phyloP scores from a whole-genome alignment of 441 rosid genomes.

The Kokia cookei region DNA sequence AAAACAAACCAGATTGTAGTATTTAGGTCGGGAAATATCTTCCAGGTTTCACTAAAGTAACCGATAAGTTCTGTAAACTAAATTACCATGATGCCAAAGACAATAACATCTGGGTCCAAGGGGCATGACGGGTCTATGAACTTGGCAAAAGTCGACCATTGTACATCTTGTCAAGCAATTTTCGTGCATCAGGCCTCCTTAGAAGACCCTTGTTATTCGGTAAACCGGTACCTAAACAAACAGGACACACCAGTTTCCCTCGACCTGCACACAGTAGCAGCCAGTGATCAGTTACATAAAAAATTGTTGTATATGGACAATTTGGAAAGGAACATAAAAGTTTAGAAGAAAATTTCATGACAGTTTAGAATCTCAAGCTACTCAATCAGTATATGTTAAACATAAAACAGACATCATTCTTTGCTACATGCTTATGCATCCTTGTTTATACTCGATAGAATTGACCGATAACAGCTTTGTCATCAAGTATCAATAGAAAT shows the following conservation, averaged over 20 bases:
- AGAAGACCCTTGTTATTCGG: constrained; percentile 93
- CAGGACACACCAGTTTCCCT: constrained; percentile 89
- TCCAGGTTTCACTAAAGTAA: not conserved
- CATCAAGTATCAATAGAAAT: not conserved
- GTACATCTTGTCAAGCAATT: constrained; percentile 90
- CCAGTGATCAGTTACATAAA: not conserved
- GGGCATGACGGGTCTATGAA: constrained; percentile 27
- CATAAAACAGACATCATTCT: not conserved
- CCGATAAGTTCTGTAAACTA: not conserved
- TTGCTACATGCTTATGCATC: not conserved
- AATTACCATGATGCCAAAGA: not conserved
- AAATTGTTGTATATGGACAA: not conserved
- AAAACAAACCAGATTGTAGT: not conserved
- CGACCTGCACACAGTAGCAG: constrained; percentile 51
- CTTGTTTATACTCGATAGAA: not conserved
- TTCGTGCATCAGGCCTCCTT: constrained; percentile 82
- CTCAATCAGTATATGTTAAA: not conserved
- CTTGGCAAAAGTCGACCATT: constrained; percentile 77
- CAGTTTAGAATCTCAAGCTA: not conserved
- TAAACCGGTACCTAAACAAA: constrained; percentile 86
- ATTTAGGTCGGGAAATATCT: not conserved
- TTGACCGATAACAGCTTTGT: not conserved
- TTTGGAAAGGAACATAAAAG: not conserved
- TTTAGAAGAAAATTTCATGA: not conserved
- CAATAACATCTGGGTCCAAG: not conserved